A percentile compares a stretch with the other conserved stretches of the same genome.
phyloP scores from a whole-genome alignment of 805 yeast species.

The Schwanniomyces yamadae region DNA sequence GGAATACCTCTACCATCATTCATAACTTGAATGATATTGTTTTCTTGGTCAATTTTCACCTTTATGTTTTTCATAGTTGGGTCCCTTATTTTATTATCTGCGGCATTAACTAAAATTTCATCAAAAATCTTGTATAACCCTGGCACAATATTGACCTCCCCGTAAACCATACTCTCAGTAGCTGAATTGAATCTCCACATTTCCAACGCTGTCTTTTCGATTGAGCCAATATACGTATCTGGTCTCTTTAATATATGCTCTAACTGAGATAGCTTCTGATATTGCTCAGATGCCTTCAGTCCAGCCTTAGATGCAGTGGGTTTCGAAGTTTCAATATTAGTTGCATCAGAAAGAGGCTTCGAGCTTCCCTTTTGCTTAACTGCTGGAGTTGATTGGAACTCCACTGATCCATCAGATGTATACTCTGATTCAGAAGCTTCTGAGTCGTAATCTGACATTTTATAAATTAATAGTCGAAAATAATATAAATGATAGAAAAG shows the following conservation, averaged over 20 bases:
- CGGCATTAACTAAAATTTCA: conserved; percentile 96
- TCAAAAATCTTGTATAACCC: conserved; percentile 96
- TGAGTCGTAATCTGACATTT: conserved; percentile 12
- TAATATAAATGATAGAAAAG: too few relatives aligned
- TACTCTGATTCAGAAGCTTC: conserved; percentile 12
- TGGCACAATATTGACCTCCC: conserved; percentile 83
- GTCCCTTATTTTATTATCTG: conserved; percentile 96
- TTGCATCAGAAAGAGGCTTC: conserved; percentile 23
- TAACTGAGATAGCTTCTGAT: conserved; percentile 90
- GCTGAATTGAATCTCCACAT: conserved; percentile 78
- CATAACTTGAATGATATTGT: conserved; percentile 71
- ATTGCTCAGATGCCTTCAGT: conserved; percentile 60
- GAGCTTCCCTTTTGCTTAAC: conserved; percentile 8
- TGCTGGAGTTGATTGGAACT: conserved; percentile 16
- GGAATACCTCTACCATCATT: conserved; percentile 98
- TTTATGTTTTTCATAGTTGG: conserved; percentile 82
- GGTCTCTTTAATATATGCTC: conserved; percentile 97
- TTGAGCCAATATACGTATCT: conserved; percentile 95
- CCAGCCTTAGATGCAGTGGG: conserved; percentile 5
- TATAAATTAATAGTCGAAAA: not conserved
- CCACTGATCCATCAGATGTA: conserved; percentile 18
- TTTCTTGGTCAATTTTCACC: conserved; percentile 77
- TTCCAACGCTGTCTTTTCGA: conserved; percentile 72
- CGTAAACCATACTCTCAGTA: conserved; percentile 42
- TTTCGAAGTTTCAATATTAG: conserved; percentile 15